Evolutionary conservation across 78 protist species (phyloP).

Genomic region (Thecamonas trahens): DNA sequence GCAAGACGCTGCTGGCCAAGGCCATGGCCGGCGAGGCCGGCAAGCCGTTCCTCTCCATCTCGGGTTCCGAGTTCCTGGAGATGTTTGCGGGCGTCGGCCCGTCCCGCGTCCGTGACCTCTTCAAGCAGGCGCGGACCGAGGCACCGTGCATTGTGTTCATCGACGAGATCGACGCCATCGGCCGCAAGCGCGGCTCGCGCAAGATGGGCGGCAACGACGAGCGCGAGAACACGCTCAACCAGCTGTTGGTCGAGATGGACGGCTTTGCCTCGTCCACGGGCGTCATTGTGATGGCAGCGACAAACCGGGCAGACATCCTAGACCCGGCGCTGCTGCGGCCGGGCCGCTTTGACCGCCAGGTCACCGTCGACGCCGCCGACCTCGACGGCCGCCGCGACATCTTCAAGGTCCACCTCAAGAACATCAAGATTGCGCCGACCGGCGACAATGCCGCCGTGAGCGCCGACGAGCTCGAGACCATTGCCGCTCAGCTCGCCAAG

Average conservation of each 20-base stretch:
- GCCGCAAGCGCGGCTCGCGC: constrained; percentile 17
- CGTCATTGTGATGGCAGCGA: constrained; percentile 89
- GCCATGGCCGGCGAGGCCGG: constrained; percentile 92
- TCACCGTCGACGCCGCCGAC: constrained; percentile 88
- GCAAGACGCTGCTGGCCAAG: constrained; percentile 88
- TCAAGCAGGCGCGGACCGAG: constrained; percentile 62
- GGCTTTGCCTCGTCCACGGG: constrained; percentile 63
- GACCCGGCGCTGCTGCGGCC: constrained; percentile 96
- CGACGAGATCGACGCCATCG: constrained; percentile 92
- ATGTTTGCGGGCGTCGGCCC: constrained; percentile 96
- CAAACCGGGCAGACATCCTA: constrained; percentile 81
- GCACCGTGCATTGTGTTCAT: constrained; percentile 87
- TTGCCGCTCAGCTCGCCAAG: constrained; percentile 35
- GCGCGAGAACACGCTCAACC: constrained; percentile 96
- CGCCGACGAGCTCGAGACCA: constrained; percentile 33
- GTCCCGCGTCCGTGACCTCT: constrained; percentile 50
- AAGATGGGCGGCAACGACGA: constrained; percentile 68
- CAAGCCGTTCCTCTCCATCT: constrained; percentile 86
- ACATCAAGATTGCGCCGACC: constrained; percentile 22
- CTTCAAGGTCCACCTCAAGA: constrained; percentile 83
- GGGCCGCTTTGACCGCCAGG: constrained; percentile 93
- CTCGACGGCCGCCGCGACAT: constrained; percentile 80
- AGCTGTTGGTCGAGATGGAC: constrained; percentile 97
- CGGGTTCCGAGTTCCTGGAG: constrained; percentile 94
- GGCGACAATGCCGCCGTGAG: no score